A percentile compares a stretch with the other conserved stretches of the same genome.
Evolutionary conservation across 306 rosid genomes (phyloP).

Genomic region (Prunus dulcis): DNA sequence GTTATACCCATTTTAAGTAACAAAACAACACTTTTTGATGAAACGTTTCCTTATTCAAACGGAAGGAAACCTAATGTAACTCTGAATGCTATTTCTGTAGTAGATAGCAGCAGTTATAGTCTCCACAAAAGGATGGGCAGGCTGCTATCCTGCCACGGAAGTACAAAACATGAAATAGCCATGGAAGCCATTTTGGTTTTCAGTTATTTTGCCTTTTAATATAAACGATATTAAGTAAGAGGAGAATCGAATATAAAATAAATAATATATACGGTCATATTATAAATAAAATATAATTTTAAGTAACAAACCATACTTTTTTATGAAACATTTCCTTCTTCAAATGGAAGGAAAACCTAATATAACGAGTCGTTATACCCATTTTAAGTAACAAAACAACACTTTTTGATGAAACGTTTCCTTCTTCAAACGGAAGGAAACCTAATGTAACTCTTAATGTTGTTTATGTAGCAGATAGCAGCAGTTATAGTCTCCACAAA

Average conservation of each 20-base stretch:
- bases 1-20: not conserved
- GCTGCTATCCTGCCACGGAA: too few species aligned
- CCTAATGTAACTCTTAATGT: not conserved
- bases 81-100: not conserved
- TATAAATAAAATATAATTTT: not conserved
- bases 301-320: not conserved
- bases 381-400: not conserved
- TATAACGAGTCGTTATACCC: not conserved
- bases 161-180: too few species aligned
- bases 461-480: not conserved
- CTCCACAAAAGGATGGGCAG: not conserved
- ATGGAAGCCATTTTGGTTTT: too few species aligned
- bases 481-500: not conserved
- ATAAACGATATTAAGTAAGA: too few species aligned
- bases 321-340: not conserved
- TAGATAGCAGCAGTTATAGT: not conserved
- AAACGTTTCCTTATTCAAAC: not conserved
- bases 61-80: not conserved
- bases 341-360: not conserved
- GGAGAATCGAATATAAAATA: too few species aligned
- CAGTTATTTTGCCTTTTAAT: too few species aligned
- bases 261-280: too few species aligned
- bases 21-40: not conserved
- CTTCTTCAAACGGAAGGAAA: not conserved
- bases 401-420: not conserved